Base-by-base conservation (phyloP, 148 eudicot genomes). In the Salicornia ramosissima region DNA sequence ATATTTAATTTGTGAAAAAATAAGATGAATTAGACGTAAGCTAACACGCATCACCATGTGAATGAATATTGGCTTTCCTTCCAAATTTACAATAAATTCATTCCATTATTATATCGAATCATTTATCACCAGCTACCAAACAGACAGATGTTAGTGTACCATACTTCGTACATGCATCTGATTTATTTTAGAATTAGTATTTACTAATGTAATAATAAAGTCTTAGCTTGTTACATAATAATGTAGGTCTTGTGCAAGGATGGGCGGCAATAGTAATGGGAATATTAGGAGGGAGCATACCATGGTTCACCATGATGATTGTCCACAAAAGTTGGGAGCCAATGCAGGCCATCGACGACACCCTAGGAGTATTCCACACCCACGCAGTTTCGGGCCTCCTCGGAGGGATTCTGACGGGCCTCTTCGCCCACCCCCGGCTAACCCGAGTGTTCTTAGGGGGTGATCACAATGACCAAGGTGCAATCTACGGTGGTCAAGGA, bases 251-350 rank as follows among this genome's bases (percentile, higher is more conserved):
- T 8, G 86, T 86, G n/a, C 90, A 86, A 78, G 86, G 86, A 67
- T 86, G 90, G 90, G 86, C 90, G 5, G 84, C 90, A 0, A 82
- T 86, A 62, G 70, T 84, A 3, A 80, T 82, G 83, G 90, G 90
- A 2, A 77, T 86, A 29, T 57, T 82, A 21, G 74, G 86, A 46
- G 90, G 90, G 3, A 84, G 88, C 75, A 71, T 86, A 7, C 90
- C 90, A 13, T 86, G 90, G 90, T 84, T 68, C 81, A 84, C 88
- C 30, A 86, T 86, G 90, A 86, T 86, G 88, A 73, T 86, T 29
- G n/a, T 84, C 53, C 90, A 86, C 82, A 86, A 84, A 55, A 76
- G 60, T n/a, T 86, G 83, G 84, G 56, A 71, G 29, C 79, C 83
- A 30, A 82, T 86, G 69, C 87, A 81, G 43, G 58, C 73, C 9